Base-by-base conservation (phyloP, 1,139 yeast genomes). In the Zygosaccharomyces pseudobailii region DNA sequence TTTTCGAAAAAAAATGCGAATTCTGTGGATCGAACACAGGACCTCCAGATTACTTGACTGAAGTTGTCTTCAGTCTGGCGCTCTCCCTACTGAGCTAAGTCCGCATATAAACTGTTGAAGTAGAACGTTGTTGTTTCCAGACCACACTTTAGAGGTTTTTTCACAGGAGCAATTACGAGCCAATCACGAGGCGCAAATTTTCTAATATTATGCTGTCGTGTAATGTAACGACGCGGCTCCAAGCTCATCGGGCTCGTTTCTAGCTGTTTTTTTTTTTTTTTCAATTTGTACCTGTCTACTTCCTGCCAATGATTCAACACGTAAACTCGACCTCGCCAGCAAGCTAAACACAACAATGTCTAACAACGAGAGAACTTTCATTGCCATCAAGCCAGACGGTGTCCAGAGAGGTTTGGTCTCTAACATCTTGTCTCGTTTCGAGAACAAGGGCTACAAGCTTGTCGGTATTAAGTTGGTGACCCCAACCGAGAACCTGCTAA, bases 361-460 rank as follows among this genome's bases (percentile, higher is more conserved):
- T 58, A 70, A 70, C 72, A 72, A 74, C 77, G 97, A 90, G 78
- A 88, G 95, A 87, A 90, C 97, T 71, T 92, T 92, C 73, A 92
- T 92, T 80, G 97, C 97, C 68, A 87, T 92, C 74, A 92, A 92
- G 79, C 99, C 99, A 76, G 99, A 92, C 75, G 99, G 97, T 77
- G 98, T 92, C 80, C 97, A 92, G 81, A 89, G 99, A 79, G 97
- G 97, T 57, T 82, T 94, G 72, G 78, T 90, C 74, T 76, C 95
- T 70, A 78, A 87, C 64, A 90, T 94, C 78, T 71, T 94, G 63
- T 79, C 85, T 66, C 89, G 98, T 76, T 94, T 94, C 75, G 97
- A 90, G 79, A 79, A 84, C 80, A 86, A 95, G 76, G 97, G 98
- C 65, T 94, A 75, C 90, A 90, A 90, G 79, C 83, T 94, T 68